Conservation (phyloP, 2,329 filamentous ascomycete genomes). For the Pseudogymnoascus sp. region DNA sequence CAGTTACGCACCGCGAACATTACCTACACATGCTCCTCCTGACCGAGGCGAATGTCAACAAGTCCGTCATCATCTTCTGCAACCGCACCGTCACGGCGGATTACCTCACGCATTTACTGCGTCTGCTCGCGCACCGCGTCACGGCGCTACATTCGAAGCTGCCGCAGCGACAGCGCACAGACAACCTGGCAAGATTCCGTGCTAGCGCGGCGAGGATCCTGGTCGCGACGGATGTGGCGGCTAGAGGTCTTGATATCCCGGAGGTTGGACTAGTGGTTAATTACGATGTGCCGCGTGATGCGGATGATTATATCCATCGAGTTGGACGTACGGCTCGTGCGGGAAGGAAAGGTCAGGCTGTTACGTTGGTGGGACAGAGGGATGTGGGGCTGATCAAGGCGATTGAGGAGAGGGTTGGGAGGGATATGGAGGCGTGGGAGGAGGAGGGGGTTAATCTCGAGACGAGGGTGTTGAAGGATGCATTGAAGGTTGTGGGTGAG, state of each 20-base stretch:
- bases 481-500: slow-evolving; percentile 80
- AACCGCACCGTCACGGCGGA: slow-evolving; percentile 87
- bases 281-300: slow-evolving; percentile 91
- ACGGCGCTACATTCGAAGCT: slow-evolving; percentile 86
- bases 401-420: slow-evolving; percentile 76
- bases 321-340: slow-evolving; percentile 93
- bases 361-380: slow-evolving; percentile 86
- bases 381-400: slow-evolving; percentile 87
- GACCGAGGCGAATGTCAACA: slow-evolving; percentile 66
- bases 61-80: slow-evolving; percentile 85
- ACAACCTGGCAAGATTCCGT: slow-evolving; percentile 86
- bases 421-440: slow-evolving; percentile 72
- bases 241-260: slow-evolving; percentile 89
- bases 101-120: slow-evolving; percentile 79
- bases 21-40: slow-evolving; percentile 85
- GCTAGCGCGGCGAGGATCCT: slow-evolving; percentile 82
- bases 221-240: slow-evolving; percentile 91
- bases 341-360: slow-evolving; percentile 70
- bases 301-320: slow-evolving; percentile 94
- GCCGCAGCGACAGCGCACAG: slow-evolving; percentile 72
- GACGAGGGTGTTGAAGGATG: slow-evolving; percentile 74
- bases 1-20: slow-evolving; percentile 87
- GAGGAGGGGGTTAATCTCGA: slow-evolving; percentile 95
- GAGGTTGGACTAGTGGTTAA: slow-evolving; percentile 87
- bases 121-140: slow-evolving; percentile 78